Base-by-base conservation (phyloP, 2,329 filamentous ascomycete genomes). In the Arachnopeziza araneosa region DNA sequence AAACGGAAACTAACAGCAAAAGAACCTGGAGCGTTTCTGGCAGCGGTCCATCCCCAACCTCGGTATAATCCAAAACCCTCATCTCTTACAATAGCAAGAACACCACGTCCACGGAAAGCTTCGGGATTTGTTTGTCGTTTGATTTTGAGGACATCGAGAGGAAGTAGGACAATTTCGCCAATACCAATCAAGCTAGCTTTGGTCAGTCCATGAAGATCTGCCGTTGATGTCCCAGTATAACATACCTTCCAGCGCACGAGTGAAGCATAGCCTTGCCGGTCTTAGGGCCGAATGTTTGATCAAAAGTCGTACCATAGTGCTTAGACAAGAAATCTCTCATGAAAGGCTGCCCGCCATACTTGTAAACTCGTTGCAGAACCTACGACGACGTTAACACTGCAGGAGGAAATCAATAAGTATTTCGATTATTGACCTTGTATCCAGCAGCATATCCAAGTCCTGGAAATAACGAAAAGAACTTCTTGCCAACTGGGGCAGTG, bases 81-180 rank as follows among this genome's bases (percentile, higher is more conserved):
- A 73, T 99, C 95, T 61, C 85, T 83, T 63, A 99, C 83, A 67
- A 99, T 98, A 77, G 83, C 88, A 73, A 98, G 79, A 62, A 99
- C 82, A 64, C 95, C 95, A 71, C 95, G 90, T 69, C 93, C 93
- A 68, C 92, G 86, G 86, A 99, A 99, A 44, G 95, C 93, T 73
- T 98, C 95, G 50, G 95, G 95, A 82, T 99, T 99, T 68, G 95
- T 99, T 80, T 99, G 95, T 71, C 95, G 88, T 85, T 99, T 99
- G 80, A 99, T 99, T 85, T 99, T 99, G 65, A 99, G 84, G 49
- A 99, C 93, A 70, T 99, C 95, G 63, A 99, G 85, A 50, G 95
- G 95, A 50, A 99, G 84, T 30, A 99, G 85, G 61, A 99, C 85
- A 66, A 99, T 96, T 80, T 99, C 95, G 73, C 95, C 95, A 70